Percentiles rank a stretch among this genome's conserved stretches.
Conservation (phyloP, 2,329 filamentous ascomycete species). For the Diaporthe sp. region DNA sequence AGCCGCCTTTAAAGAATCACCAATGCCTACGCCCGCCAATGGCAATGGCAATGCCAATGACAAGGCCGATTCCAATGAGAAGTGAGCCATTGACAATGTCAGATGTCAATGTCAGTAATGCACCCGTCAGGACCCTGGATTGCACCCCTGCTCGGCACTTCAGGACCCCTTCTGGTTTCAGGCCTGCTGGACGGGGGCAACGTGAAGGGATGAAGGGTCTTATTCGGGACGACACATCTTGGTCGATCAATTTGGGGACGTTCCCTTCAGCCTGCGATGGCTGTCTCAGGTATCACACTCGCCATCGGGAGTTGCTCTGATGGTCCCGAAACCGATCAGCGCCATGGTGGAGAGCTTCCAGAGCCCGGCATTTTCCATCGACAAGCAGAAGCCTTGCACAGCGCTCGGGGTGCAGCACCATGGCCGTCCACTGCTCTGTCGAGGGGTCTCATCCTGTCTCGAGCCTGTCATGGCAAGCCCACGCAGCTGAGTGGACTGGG, state of each 20-base stretch:
- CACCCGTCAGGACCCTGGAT: not conserved
- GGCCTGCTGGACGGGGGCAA: not conserved
- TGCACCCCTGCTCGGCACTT: slow-evolving; percentile 20
- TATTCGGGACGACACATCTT: slow-evolving; percentile 22
- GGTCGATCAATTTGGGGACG: slow-evolving; percentile 9
- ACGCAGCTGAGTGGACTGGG: not conserved
- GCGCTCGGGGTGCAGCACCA: not conserved
- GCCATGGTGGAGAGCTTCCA: not conserved
- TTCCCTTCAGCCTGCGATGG: not conserved
- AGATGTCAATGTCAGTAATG: not conserved
- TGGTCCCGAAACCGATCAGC: slow-evolving; percentile 19
- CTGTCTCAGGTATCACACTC: slow-evolving; percentile 15
- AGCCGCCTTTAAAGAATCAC: not conserved
- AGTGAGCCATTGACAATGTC: not conserved
- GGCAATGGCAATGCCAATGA: not conserved
- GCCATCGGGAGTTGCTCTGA: not conserved
- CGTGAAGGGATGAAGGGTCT: slow-evolving; percentile 24
- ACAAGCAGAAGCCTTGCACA: not conserved
- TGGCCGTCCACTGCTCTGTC: not conserved
- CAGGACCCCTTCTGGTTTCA: slow-evolving; percentile 30
- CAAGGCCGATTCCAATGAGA: not conserved
- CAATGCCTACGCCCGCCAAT: not conserved
- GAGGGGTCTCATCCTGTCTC: not conserved
- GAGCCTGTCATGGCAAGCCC: not conserved
- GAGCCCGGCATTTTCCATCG: not conserved